Conservation (phyloP, 176 grass and related monocot genomes). For the Aegilops bicornis region DNA sequence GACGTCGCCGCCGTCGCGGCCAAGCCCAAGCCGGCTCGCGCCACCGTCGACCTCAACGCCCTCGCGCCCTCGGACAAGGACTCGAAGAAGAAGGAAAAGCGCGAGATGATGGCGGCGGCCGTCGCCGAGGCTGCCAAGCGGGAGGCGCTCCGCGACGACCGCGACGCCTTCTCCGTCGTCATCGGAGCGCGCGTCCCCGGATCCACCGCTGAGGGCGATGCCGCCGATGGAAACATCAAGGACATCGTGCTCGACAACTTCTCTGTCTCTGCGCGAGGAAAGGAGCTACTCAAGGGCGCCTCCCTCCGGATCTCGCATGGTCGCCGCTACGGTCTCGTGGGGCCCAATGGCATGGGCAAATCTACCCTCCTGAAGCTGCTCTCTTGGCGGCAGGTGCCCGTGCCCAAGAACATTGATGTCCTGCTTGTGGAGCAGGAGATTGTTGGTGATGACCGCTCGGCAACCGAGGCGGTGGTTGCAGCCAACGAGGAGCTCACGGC, state of each 20-base stretch:
- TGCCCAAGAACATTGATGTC: conserved; percentile 85
- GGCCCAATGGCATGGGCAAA: conserved; percentile 94
- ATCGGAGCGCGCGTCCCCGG: conserved; percentile 57
- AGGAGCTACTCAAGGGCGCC: conserved; percentile 89
- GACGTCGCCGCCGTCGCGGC: conserved; percentile 25
- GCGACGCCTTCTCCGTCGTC: conserved; percentile 89
- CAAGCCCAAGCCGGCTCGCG: conserved; percentile 45
- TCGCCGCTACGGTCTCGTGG: conserved; percentile 77
- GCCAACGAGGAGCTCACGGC: conserved; percentile 82
- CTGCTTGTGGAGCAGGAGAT: conserved; percentile 96
- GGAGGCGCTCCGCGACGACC: conserved; percentile 87
- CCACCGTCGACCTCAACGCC: conserved; percentile 42
- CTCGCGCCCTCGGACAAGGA: conserved; percentile 62
- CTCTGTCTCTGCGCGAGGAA: conserved; percentile 78
- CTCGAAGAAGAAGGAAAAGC: conserved; percentile 83
- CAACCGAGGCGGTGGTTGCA: conserved; percentile 75
- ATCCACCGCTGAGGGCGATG: conserved; percentile 5
- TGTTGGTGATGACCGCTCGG: conserved; percentile 64
- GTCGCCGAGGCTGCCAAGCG: conserved; percentile 53
- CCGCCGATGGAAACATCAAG: conserved; percentile 61
- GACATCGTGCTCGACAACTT: conserved; percentile 87
- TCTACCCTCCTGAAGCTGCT: conserved; percentile 91
- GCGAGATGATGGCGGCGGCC: conserved; percentile 52
- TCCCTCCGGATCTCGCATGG: conserved; percentile 86
- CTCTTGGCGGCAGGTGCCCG: conserved; percentile 79